Percentiles rank a stretch among this genome's conserved stretches.
Conservation (phyloP, 345 rosid genomes). For the Acer saccharum region DNA sequence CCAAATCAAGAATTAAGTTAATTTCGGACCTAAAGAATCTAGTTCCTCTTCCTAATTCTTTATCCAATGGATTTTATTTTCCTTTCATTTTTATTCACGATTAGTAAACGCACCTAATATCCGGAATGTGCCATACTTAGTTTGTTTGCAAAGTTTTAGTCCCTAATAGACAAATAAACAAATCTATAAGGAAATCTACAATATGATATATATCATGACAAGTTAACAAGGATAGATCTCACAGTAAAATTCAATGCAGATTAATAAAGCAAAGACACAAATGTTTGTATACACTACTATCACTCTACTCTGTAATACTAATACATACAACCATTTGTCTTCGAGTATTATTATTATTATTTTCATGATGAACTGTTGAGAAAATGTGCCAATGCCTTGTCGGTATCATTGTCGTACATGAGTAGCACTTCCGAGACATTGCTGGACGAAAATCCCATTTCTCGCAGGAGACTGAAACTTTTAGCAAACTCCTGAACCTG, state of each 20-base stretch:
- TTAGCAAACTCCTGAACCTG: slow-evolving; percentile 75
- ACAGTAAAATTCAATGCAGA: background rate
- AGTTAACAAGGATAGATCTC: too few species aligned
- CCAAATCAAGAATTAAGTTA: too few species aligned
- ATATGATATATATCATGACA: too few species aligned
- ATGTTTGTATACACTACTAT: background rate
- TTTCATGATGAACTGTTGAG: slow-evolving; percentile 46
- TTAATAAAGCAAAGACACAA: background rate
- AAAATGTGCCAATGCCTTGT: slow-evolving; percentile 75
- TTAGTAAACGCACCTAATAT: too few species aligned
- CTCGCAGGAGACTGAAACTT: slow-evolving; percentile 57
- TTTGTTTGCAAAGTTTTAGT: too few species aligned
- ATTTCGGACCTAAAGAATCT: too few species aligned
- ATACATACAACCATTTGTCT: background rate
- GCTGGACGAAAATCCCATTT: slow-evolving; percentile 83
- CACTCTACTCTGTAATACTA: background rate
- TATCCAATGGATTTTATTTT: too few species aligned
- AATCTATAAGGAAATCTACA: too few species aligned
- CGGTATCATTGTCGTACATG: slow-evolving; percentile 70
- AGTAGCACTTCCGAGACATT: slow-evolving; percentile 63
- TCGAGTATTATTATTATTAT: background rate
- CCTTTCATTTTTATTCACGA: too few species aligned
- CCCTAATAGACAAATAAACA: too few species aligned
- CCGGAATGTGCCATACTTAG: too few species aligned
- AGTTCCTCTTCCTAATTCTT: too few species aligned